Conservation (phyloP, 2,329 filamentous ascomycete species). For the Pleomassaria siparia region DNA sequence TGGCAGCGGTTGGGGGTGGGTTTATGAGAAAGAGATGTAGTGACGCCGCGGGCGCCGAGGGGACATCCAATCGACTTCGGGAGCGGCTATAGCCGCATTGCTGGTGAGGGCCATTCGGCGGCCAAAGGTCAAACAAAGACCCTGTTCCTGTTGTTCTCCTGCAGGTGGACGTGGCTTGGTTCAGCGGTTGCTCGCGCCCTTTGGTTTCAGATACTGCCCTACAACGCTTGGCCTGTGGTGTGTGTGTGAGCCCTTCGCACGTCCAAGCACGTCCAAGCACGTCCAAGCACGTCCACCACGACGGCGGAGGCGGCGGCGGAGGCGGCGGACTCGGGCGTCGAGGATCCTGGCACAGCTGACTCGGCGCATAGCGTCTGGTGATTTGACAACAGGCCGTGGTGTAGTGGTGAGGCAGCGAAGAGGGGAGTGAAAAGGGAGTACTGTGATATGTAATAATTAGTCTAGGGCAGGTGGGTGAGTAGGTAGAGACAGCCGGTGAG, state of each 20-base stretch:
- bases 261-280: conserved; percentile 5
- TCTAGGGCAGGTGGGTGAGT: not conserved
- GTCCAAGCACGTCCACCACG: conserved; percentile 5
- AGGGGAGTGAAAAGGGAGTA: not conserved
- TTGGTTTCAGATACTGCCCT: conserved; percentile 38
- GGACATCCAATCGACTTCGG: conserved; percentile 30
- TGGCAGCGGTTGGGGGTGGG: conserved; percentile 9
- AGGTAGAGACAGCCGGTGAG: not conserved
- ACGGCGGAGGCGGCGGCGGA: not conserved
- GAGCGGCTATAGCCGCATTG: conserved; percentile 26
- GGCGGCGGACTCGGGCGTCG: not conserved
- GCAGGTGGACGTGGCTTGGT: conserved; percentile 21
- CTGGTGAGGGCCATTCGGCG: conserved; percentile 12
- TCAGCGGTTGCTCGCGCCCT: conserved; percentile 14
- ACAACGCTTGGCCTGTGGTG: conserved; percentile 22
- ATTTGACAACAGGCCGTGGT: conserved; percentile 4
- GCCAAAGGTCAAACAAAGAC: conserved; percentile 34
- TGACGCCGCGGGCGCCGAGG: conserved; percentile 8
- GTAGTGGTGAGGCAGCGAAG: not conserved
- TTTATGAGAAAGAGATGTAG: conserved; percentile 8
- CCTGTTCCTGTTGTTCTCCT: conserved; percentile 23
- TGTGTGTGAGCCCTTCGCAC: no score
- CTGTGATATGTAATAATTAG: no score
- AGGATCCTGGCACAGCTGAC: not conserved
- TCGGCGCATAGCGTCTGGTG: not conserved